These are phyloP conservation scores for Schizosaccharomyces cryophilus DNA, from an alignment of 805 yeast species.

Conservation along the genomic window DNA sequence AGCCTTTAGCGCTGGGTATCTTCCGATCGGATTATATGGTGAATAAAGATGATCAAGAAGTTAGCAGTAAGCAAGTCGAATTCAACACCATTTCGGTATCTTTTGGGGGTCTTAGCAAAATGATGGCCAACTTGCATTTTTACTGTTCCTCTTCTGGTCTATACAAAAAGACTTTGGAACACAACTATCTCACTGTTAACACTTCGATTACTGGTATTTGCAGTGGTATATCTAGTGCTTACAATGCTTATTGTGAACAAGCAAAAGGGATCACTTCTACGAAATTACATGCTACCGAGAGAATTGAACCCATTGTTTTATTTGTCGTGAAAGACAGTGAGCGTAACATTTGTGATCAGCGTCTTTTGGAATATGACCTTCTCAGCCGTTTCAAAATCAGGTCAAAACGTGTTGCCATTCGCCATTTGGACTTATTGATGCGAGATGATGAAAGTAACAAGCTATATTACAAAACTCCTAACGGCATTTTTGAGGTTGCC, in stretches of 20 bases:
- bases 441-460: background rate
- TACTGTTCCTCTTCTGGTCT: constrained; percentile 15
- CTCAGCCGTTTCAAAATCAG: constrained; percentile 19
- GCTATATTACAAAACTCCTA: background rate
- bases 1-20: constrained; percentile 52
- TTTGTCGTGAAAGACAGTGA: constrained; percentile 69
- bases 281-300: background rate
- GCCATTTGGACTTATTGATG: background rate
- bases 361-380: constrained; percentile 51
- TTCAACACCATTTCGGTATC: constrained; percentile 91
- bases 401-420: background rate
- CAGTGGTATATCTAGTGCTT: constrained; percentile 43
- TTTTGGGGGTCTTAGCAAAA: constrained; percentile 70
- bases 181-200: background rate
- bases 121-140: constrained; percentile 52
- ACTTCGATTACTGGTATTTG: constrained; percentile 23
- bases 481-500: constrained; percentile 31
- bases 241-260: constrained; percentile 22
- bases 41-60: constrained; percentile 17
- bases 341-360: constrained; percentile 77
- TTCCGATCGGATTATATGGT: constrained; percentile 47
- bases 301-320: constrained; percentile 21
- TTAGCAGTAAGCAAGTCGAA: constrained; percentile 68
- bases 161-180: constrained; percentile 1
- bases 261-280: background rate